phyloP scores from a whole-genome alignment of 202 grass and related monocot genomes.

The Digitaria exilis region DNA sequence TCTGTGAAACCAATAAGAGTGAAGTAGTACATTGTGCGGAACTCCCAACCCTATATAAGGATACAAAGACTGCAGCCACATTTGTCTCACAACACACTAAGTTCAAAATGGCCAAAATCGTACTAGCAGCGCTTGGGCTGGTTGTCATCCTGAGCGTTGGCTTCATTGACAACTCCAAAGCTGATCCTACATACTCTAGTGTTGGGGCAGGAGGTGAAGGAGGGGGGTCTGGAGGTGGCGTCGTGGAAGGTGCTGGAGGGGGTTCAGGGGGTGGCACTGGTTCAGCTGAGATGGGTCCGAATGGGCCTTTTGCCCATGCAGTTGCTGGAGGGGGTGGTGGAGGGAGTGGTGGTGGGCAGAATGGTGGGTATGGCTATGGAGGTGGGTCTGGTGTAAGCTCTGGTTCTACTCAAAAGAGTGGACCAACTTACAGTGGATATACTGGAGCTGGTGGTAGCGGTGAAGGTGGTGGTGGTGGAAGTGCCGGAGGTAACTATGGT shows the following conservation, averaged over 20 bases:
- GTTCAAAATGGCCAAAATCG: neutral
- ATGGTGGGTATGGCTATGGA: neutral
- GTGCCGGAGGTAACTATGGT: neutral
- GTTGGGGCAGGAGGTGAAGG: neutral
- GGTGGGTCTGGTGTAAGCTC: neutral
- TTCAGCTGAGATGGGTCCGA: neutral
- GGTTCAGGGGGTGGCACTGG: neutral
- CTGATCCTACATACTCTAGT: neutral
- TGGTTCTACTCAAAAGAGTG: neutral
- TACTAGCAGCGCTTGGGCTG: neutral
- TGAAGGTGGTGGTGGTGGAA: neutral
- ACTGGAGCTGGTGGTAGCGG: neutral
- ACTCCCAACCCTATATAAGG: neutral
- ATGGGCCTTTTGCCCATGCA: conserved; percentile 1
- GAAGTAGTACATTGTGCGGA: neutral
- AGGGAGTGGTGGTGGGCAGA: neutral
- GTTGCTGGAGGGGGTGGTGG: neutral
- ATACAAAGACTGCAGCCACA: neutral
- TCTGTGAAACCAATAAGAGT: too few species aligned
- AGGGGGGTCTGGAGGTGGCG: neutral
- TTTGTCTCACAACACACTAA: neutral
- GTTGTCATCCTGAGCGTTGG: neutral
- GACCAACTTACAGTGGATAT: neutral
- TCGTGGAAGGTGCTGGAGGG: neutral
- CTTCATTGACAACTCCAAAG: neutral